Percentiles rank a stretch among this genome's conserved stretches.
phyloP scores from a whole-genome alignment of 768 basidiomycete genomes.

The Rhizopogon vulgaris region DNA sequence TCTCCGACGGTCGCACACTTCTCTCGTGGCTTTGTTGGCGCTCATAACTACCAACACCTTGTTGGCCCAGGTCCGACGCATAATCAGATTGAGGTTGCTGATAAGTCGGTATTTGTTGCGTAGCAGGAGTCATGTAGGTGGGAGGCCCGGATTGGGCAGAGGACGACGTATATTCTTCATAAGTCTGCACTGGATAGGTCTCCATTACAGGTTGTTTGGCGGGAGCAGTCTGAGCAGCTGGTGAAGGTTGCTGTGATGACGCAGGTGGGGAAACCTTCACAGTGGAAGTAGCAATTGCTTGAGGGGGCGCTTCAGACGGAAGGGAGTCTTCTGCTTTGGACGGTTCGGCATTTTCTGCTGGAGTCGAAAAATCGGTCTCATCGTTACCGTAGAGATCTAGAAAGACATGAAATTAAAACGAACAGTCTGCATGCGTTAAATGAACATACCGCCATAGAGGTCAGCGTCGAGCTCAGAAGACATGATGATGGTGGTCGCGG shows the following conservation, averaged over 20 bases:
- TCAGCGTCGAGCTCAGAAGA: constrained; percentile 81
- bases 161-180: constrained; percentile 10
- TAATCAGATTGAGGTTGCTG: constrained; percentile 60
- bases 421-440: neutral
- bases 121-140: constrained; percentile 37
- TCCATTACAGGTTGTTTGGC: constrained; percentile 7
- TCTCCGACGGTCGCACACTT: constrained; percentile 77
- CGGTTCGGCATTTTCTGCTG: constrained; percentile 32
- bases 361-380: constrained; percentile 54
- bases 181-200: constrained; percentile 7
- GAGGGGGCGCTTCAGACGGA: constrained; percentile 19
- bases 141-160: constrained; percentile 18
- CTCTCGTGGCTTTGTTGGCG: constrained; percentile 47
- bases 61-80: constrained; percentile 20
- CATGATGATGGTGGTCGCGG: constrained; percentile 29
- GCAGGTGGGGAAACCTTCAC: constrained; percentile 14
- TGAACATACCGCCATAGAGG: constrained; percentile 71
- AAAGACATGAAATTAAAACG: neutral
- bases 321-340: constrained; percentile 21
- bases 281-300: constrained; percentile 14
- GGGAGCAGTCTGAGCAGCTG: constrained; percentile 5
- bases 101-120: constrained; percentile 75
- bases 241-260: constrained; percentile 12
- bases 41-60: constrained; percentile 34
- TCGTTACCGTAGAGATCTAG: constrained; percentile 60